A percentile compares a stretch with the other conserved stretches of the same genome.
Conservation (phyloP, 352 stramenopile genomes). For the Globisporangium nagaii region DNA sequence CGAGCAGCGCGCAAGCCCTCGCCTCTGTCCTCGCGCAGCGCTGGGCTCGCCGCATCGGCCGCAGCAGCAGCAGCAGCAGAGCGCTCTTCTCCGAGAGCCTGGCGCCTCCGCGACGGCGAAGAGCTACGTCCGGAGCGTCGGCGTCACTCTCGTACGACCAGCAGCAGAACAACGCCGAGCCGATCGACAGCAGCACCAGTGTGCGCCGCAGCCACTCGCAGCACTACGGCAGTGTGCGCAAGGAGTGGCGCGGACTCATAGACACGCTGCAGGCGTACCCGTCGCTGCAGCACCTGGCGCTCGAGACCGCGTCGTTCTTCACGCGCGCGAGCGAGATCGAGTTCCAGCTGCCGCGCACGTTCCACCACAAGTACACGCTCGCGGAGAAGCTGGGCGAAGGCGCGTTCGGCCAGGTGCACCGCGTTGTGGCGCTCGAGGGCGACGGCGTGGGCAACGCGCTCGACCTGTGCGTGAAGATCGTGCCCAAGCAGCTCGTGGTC, state of each 20-base stretch:
- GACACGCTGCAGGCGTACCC: constrained; percentile 33
- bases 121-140: not conserved
- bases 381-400: constrained; percentile 61
- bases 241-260: constrained; percentile 47
- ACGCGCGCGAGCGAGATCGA: constrained; percentile 57
- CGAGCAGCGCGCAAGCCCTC: too few relatives aligned
- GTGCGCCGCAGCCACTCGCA: not conserved
- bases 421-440: constrained; percentile 24
- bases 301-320: constrained; percentile 60
- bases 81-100: constrained; percentile 2
- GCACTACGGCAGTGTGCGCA: constrained; percentile 51
- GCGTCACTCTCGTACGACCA: not conserved
- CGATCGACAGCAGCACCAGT: not conserved
- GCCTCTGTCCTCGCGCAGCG: not conserved
- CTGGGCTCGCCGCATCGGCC: not conserved
- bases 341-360: constrained; percentile 53
- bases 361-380: constrained; percentile 44
- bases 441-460: constrained; percentile 20
- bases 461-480: constrained; percentile 73
- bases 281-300: constrained; percentile 35
- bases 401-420: constrained; percentile 62
- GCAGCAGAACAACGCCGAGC: not conserved
- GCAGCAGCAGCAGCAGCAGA: not conserved
- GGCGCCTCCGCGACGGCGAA: not conserved
- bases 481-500: constrained; percentile 61